Conservation (phyloP, 805 yeast species). For the Candida montana region DNA sequence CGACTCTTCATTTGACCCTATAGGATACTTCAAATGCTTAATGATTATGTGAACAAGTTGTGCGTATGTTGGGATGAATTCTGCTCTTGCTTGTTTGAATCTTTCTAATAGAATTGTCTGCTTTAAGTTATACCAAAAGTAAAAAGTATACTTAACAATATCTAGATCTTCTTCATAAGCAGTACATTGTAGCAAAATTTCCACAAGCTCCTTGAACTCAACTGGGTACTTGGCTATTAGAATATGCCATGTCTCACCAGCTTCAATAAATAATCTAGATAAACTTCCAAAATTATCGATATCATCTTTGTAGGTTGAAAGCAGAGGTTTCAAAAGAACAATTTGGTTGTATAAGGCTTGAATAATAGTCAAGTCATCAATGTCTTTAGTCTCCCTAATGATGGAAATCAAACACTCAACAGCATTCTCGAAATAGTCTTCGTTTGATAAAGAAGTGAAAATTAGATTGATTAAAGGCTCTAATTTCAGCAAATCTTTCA, state of each 20-base stretch:
- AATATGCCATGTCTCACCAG: conserved; percentile 95
- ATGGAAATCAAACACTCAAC: conserved; percentile 83
- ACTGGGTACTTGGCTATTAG: conserved; percentile 68
- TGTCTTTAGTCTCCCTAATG: conserved; percentile 75
- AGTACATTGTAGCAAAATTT: conserved; percentile 64
- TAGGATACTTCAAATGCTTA: conserved; percentile 71
- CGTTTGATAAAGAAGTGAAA: conserved; percentile 52
- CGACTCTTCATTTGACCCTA: conserved; percentile 33
- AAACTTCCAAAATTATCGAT: conserved; percentile 60
- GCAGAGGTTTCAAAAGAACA: conserved; percentile 49
- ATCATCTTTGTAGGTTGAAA: conserved; percentile 35
- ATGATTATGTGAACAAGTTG: conserved; percentile 58
- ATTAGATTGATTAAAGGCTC: conserved; percentile 63
- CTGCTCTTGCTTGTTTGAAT: conserved; percentile 45
- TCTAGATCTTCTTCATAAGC: conserved; percentile 79
- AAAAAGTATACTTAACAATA: conserved; percentile 82
- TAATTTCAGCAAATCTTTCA: conserved; percentile 59
- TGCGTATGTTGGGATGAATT: conserved; percentile 50
- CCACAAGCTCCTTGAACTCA: conserved; percentile 68
- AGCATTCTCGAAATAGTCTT: conserved; percentile 74
- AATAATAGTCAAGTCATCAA: conserved; percentile 56
- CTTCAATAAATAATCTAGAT: conserved; percentile 78
- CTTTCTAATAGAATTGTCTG: conserved; percentile 57
- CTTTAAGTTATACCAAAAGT: conserved; percentile 84
- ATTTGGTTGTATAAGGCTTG: conserved; percentile 65